A percentile compares a stretch with the other conserved stretches of the same genome.
Conservation (phyloP, 176 grass and related monocot genomes). For the Sorghum bicolor region Sorghum_bicolor_NCBIv3 NC_012875.2:42503501-42504000, state of each 20-base stretch:
- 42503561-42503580: slow-evolving; percentile 86
- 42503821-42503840: slow-evolving; percentile 62
- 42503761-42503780: slow-evolving; percentile 51
- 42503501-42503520: slow-evolving; percentile 86
- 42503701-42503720: slow-evolving; percentile 2
- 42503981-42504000: slow-evolving; percentile 71
- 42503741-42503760: slow-evolving; percentile 16
- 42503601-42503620: background rate
- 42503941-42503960: slow-evolving; percentile 88
- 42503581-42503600: slow-evolving; percentile 75
- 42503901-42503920: slow-evolving; percentile 80
- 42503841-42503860: slow-evolving; percentile 68
- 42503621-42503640: slow-evolving; percentile 5
- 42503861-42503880: slow-evolving; percentile 57
- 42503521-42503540: slow-evolving; percentile 88
- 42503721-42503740: background rate
- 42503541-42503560: slow-evolving; percentile 95
- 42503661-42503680: background rate
- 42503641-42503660: background rate
- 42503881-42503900: slow-evolving; percentile 75
- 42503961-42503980: slow-evolving; percentile 78
- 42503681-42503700: background rate
- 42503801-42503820: slow-evolving; percentile 70
- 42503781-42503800: slow-evolving; percentile 83
- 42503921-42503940: slow-evolving; percentile 64